phyloP scores from a whole-genome alignment of 2,329 filamentous ascomycete genomes.

The Claviceps citrina region DNA sequence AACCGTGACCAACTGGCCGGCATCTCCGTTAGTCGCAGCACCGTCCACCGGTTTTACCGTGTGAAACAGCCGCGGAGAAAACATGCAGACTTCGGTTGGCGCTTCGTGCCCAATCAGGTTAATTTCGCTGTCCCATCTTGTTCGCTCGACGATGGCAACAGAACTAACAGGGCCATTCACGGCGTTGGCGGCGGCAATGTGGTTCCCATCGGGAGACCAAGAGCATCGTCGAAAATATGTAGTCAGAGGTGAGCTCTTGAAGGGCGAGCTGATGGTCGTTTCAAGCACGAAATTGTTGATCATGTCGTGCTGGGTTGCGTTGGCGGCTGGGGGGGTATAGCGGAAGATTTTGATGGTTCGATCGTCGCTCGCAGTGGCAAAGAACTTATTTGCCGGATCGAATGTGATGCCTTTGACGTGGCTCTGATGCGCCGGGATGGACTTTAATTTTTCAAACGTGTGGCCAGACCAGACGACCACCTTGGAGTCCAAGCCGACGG shows the following conservation, averaged over 20 bases:
- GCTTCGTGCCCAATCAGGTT: constrained; percentile 95
- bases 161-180: constrained; percentile 96
- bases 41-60: constrained; percentile 47
- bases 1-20: constrained; percentile 56
- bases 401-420: constrained; percentile 99
- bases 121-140: constrained; percentile 89
- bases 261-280: constrained; percentile 76
- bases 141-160: constrained; percentile 86
- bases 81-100: constrained; percentile 91
- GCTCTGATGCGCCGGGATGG: constrained; percentile 79
- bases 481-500: constrained; percentile 92
- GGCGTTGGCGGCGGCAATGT: constrained; percentile 92
- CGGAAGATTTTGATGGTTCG: constrained; percentile 92
- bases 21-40: constrained; percentile 27
- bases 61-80: constrained; percentile 81
- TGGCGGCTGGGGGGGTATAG: constrained; percentile 79
- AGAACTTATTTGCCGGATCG: constrained; percentile 97
- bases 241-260: constrained; percentile 80
- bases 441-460: constrained; percentile 96
- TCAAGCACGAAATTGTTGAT: constrained; percentile 93
- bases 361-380: constrained; percentile 94
- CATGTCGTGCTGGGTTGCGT: constrained; percentile 87
- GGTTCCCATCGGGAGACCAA: constrained; percentile 93
- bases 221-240: constrained; percentile 95
- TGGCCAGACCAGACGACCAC: constrained; percentile 96